Conservation (phyloP, 352 stramenopile species). For the Phytophthora pisi region DNA sequence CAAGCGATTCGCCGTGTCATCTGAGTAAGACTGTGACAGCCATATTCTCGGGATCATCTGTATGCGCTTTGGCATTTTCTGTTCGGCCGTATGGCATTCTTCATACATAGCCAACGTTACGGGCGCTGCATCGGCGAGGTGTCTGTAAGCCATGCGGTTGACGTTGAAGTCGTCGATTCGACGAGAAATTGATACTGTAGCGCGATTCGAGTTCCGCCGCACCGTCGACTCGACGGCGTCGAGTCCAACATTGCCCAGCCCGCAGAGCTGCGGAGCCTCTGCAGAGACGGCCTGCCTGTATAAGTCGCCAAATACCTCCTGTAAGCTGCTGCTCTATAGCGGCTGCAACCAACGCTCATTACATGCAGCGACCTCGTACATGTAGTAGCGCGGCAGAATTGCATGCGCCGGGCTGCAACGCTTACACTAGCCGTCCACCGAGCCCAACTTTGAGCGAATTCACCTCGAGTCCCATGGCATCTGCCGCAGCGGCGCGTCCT, state of each 20-base stretch:
- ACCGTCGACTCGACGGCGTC: no score
- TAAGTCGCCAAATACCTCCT: no score
- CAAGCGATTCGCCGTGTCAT: background rate
- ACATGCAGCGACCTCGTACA: background rate
- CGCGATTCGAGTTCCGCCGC: background rate
- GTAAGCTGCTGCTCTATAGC: background rate
- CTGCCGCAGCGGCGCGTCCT: background rate
- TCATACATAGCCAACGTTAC: background rate
- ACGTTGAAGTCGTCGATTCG: slow-evolving; percentile 16
- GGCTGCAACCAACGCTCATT: background rate
- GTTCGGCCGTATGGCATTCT: background rate
- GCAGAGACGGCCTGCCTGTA: no score
- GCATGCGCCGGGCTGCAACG: background rate
- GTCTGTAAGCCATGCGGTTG: slow-evolving; percentile 5
- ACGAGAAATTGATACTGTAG: background rate
- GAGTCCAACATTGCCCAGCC: background rate
- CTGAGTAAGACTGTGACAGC: background rate
- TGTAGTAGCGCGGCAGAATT: background rate
- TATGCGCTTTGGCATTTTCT: background rate
- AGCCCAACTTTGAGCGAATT: background rate
- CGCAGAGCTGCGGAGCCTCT: no score
- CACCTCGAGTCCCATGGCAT: background rate
- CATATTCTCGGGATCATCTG: background rate
- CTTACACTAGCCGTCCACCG: background rate
- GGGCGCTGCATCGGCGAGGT: slow-evolving; percentile 7